These are phyloP conservation scores for Samsoniella hepiali DNA, from an alignment of 2,329 filamentous ascomycete genomes.

Conservation along the genomic window DNA sequence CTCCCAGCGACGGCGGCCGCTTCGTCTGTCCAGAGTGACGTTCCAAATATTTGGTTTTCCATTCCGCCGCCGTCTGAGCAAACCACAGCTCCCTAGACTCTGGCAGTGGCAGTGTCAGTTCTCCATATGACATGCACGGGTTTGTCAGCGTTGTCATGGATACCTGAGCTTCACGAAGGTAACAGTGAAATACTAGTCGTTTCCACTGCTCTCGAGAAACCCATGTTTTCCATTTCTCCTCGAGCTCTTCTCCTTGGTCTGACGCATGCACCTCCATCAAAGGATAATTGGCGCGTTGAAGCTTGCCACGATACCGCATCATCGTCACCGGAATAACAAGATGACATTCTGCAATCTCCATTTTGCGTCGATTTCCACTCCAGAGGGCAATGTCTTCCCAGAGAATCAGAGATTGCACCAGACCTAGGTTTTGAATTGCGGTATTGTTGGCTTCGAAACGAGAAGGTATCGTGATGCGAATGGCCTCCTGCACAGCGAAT, in stretches of 20 bases:
- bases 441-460: slow-evolving; percentile 50
- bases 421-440: slow-evolving; percentile 43
- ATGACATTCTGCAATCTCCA: slow-evolving; percentile 55
- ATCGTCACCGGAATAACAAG: slow-evolving; percentile 45
- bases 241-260: slow-evolving; percentile 55
- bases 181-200: slow-evolving; percentile 61
- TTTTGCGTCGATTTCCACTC: slow-evolving; percentile 54
- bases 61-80: slow-evolving; percentile 59
- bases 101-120: slow-evolving; percentile 64
- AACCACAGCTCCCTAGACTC: slow-evolving; percentile 62
- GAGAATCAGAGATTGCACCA: slow-evolving; percentile 48
- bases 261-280: slow-evolving; percentile 47
- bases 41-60: slow-evolving; percentile 59
- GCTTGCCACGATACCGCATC: slow-evolving; percentile 56
- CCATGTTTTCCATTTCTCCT: slow-evolving; percentile 66
- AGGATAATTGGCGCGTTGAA: slow-evolving; percentile 54
- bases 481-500: slow-evolving; percentile 51
- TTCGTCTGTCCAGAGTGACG: slow-evolving; percentile 36
- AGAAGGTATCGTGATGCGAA: slow-evolving; percentile 35
- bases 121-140: slow-evolving; percentile 65
- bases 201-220: slow-evolving; percentile 64
- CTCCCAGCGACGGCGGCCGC: slow-evolving; percentile 49
- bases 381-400: slow-evolving; percentile 50
- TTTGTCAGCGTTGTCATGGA: slow-evolving; percentile 65
- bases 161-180: slow-evolving; percentile 62